Conservation (phyloP, 805 yeast species). For the Pachysolen tannophilus region DNA sequence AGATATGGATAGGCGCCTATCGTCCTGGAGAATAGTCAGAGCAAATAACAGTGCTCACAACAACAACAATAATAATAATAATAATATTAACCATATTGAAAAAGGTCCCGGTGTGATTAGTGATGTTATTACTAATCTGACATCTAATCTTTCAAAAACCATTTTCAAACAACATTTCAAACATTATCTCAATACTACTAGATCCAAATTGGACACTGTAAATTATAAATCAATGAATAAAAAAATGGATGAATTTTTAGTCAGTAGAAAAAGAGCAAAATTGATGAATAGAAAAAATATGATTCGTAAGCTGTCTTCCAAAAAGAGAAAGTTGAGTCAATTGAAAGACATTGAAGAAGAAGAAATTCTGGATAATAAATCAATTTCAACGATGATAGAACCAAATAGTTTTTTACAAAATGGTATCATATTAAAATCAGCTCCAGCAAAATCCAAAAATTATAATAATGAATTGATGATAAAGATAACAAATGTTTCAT, state of each 20-base stretch:
- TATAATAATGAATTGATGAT: too few species aligned
- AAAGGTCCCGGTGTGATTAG: too few species aligned
- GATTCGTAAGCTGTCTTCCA: too few species aligned
- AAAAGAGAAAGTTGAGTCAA: conserved; percentile 1
- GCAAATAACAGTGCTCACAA: not conserved
- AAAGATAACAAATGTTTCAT: conserved; percentile 1
- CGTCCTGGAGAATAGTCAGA: not conserved
- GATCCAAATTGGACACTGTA: not conserved
- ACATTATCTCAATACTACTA: not conserved
- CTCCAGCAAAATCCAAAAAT: too few species aligned
- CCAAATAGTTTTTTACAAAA: conserved; percentile 4
- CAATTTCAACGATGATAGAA: not conserved
- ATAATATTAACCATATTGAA: not conserved
- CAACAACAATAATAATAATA: not conserved
- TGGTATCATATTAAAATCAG: conserved; percentile 1
- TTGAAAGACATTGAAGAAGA: too few species aligned
- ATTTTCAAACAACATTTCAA: conserved; percentile 5
- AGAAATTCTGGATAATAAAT: not conserved
- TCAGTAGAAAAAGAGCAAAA: not conserved
- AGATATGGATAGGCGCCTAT: not conserved
- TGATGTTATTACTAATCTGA: too few species aligned
- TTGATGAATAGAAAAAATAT: not conserved
- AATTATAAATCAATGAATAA: not conserved
- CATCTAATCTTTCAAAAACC: conserved; percentile 1
- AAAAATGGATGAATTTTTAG: conserved; percentile 2